These are phyloP conservation scores for Fusarium coffeatum DNA, from an alignment of 2,329 filamentous ascomycete genomes.

Conservation along the genomic window DNA sequence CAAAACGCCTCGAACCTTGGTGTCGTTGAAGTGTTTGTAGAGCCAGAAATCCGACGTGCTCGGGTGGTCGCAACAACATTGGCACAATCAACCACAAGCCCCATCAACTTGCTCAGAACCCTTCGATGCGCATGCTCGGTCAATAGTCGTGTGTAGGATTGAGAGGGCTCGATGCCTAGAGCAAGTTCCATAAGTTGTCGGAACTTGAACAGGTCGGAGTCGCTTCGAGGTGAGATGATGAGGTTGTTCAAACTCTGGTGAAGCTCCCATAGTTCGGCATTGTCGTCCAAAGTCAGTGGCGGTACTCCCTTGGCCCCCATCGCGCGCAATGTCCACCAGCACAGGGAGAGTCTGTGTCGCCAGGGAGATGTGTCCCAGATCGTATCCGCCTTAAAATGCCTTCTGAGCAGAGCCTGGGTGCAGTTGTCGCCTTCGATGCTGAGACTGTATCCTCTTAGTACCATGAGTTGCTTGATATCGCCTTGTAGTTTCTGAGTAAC, in stretches of 20 bases:
- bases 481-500: fast-evolving
- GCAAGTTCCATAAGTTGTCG: background rate
- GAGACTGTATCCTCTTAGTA: background rate
- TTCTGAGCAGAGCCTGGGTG: fast-evolving
- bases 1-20: no score
- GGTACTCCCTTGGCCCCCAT: background rate
- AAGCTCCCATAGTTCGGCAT: background rate
- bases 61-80: background rate
- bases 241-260: background rate
- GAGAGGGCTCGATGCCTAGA: background rate
- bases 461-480: background rate
- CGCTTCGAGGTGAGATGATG: fast-evolving
- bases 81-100: background rate
- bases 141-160: background rate
- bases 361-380: background rate
- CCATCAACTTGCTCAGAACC: background rate
- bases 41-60: background rate
- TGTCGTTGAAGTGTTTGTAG: background rate
- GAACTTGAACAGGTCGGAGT: background rate
- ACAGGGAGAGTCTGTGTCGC: background rate
- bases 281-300: background rate
- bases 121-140: fast-evolving
- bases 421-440: background rate
- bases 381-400: fast-evolving
- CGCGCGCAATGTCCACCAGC: constrained; percentile 19